Evolutionary conservation across 371 early-diverging fungal species (phyloP).

Genomic region (Lichtheimia ramosa): DNA sequence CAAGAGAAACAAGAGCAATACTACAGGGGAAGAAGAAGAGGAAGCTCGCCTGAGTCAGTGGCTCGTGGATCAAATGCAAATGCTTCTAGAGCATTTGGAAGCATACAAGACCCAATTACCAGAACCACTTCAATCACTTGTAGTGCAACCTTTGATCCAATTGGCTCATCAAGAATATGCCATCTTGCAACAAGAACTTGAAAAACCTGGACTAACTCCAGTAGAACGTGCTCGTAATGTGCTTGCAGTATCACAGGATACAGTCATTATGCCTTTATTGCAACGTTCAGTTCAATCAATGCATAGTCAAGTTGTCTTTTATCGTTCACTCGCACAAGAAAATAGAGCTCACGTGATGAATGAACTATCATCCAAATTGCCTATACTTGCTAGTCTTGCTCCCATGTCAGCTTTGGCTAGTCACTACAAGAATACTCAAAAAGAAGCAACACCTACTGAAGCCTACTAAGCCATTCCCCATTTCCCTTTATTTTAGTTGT

Average conservation of each 20-base stretch:
- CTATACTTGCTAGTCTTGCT: constrained; percentile 4
- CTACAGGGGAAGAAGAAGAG: not conserved
- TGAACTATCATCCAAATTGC: constrained; percentile 6
- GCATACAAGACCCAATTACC: constrained; percentile 5
- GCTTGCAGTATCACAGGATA: constrained; percentile 4
- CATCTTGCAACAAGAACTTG: constrained; percentile 5
- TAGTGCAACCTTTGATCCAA: not conserved
- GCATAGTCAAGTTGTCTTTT: constrained; percentile 7
- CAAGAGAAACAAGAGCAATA: not conserved
- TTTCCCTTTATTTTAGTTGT: too few relatives aligned
- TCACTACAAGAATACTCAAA: not conserved
- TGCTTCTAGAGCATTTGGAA: constrained; percentile 1
- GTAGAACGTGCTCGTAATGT: constrained; percentile 4
- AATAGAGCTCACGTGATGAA: constrained; percentile 10
- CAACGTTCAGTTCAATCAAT: constrained; percentile 4
- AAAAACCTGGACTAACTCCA: not conserved
- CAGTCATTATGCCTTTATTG: constrained; percentile 6
- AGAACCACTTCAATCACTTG: not conserved
- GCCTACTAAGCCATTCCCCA: too few relatives aligned
- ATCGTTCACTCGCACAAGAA: constrained; percentile 5
- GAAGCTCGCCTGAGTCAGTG: not conserved
- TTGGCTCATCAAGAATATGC: constrained; percentile 6
- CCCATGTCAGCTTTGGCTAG: constrained; percentile 9
- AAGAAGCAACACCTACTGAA: not conserved
- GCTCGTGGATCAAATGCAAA: constrained; percentile 1